A percentile compares a stretch with the other conserved stretches of the same genome.
Conservation (phyloP, 140 eudicot species). For the Erigeron philadelphicus region DNA sequence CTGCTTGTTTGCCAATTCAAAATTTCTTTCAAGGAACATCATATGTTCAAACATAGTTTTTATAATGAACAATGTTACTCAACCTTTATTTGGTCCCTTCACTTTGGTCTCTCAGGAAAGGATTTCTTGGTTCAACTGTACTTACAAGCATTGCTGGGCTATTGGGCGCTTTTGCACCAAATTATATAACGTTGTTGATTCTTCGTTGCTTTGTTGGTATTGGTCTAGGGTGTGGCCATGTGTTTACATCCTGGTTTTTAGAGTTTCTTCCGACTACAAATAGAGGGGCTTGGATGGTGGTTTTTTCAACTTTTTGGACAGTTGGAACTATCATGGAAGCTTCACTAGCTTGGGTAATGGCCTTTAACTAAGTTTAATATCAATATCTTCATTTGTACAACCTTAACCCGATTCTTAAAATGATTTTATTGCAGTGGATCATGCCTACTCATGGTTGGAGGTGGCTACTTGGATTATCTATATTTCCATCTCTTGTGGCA, state of each 20-base stretch:
- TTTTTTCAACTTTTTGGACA: constrained; percentile 69
- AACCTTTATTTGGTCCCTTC: neutral
- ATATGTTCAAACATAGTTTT: neutral
- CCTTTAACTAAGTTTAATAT: neutral
- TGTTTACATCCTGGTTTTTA: constrained; percentile 71
- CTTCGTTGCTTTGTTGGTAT: constrained; percentile 72
- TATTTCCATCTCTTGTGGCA: constrained; percentile 47
- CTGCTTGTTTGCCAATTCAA: too few relatives aligned
- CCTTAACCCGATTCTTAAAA: neutral
- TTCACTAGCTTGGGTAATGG: constrained; percentile 63
- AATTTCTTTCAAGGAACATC: too few relatives aligned
- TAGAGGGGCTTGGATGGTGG: constrained; percentile 68
- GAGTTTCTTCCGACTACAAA: constrained; percentile 72
- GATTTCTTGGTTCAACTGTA: constrained; percentile 60
- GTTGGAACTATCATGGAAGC: constrained; percentile 71
- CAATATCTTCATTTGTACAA: neutral
- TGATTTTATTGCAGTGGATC: constrained; percentile 32
- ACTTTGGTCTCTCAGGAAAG: constrained; percentile 46
- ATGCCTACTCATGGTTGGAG: constrained; percentile 77
- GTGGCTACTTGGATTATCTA: constrained; percentile 67
- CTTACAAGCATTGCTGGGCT: constrained; percentile 56
- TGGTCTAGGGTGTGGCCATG: constrained; percentile 86
- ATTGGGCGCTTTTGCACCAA: constrained; percentile 66
- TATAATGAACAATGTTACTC: constrained; percentile 11
- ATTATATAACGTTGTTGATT: constrained; percentile 45